These are phyloP conservation scores for Marasmius fiardii DNA, from an alignment of 1,284 basidiomycete species.

Conservation along the genomic window DNA sequence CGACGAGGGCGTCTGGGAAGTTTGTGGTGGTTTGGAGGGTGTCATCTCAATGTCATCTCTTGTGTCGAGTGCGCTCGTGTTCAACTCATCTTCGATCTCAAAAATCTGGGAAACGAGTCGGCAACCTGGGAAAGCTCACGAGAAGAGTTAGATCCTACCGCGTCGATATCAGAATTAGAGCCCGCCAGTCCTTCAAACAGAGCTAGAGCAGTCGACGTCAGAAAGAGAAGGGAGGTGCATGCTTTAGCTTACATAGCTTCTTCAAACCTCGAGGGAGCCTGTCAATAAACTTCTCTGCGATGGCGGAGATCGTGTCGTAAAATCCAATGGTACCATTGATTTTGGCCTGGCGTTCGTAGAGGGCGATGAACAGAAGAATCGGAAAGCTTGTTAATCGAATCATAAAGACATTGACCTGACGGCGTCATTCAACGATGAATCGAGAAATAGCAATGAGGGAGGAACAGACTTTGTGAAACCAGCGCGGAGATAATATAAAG, in stretches of 20 bases:
- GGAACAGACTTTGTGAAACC: slow-evolving; percentile 77
- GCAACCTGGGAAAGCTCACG: neutral
- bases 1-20: slow-evolving; percentile 21
- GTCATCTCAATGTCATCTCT: slow-evolving; percentile 23
- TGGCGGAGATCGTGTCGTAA: slow-evolving; percentile 66
- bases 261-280: slow-evolving; percentile 69
- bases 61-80: slow-evolving; percentile 55
- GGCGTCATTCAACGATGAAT: slow-evolving; percentile 8
- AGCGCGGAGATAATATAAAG: slow-evolving; percentile 71
- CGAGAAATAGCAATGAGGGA: neutral
- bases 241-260: slow-evolving; percentile 56
- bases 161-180: slow-evolving; percentile 70
- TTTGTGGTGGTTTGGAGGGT: slow-evolving; percentile 15
- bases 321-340: slow-evolving; percentile 58
- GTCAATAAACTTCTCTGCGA: slow-evolving; percentile 68
- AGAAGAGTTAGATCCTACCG: slow-evolving; percentile 38
- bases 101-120: slow-evolving; percentile 57
- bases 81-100: slow-evolving; percentile 73
- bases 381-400: slow-evolving; percentile 86
- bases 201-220: slow-evolving; percentile 38
- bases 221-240: slow-evolving; percentile 8
- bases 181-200: slow-evolving; percentile 80
- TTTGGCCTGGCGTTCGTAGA: slow-evolving; percentile 82
- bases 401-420: slow-evolving; percentile 82
- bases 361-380: slow-evolving; percentile 75